phyloP scores from a whole-genome alignment of 495 filamentous ascomycete species.

The Annulohypoxylon moriforme region DNA sequence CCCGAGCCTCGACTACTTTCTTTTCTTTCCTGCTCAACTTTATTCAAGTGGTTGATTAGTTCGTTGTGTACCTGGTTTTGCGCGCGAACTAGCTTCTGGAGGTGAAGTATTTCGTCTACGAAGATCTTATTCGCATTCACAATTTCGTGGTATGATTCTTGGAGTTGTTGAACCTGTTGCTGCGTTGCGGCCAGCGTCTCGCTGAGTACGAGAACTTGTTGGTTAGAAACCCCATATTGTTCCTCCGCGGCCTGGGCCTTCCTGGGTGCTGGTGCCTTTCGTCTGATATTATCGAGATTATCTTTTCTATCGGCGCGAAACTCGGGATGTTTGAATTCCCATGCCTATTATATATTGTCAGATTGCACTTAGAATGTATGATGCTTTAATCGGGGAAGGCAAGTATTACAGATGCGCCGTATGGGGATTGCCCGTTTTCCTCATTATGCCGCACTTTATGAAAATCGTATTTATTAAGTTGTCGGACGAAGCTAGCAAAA shows the following conservation, averaged over 20 bases:
- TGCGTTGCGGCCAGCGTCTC: constrained; percentile 89
- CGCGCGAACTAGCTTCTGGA: constrained; percentile 90
- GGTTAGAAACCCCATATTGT: constrained; percentile 72
- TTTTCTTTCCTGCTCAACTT: constrained; percentile 57
- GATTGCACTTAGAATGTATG: constrained; percentile 22
- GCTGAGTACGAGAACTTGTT: constrained; percentile 91
- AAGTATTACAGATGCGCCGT: constrained; percentile 84
- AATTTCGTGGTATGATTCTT: constrained; percentile 86
- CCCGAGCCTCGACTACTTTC: constrained; percentile 55
- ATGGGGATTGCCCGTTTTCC: constrained; percentile 89
- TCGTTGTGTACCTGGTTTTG: constrained; percentile 66
- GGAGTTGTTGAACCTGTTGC: constrained; percentile 87
- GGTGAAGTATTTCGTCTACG: constrained; percentile 83
- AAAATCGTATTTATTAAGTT: constrained; percentile 99
- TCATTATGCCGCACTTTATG: constrained; percentile 99
- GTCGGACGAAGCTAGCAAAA: constrained; percentile 97
- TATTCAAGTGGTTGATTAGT: constrained; percentile 62
- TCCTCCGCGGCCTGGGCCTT: constrained; percentile 79
- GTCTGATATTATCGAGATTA: constrained; percentile 93
- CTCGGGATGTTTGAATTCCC: constrained; percentile 98
- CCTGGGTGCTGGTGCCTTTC: constrained; percentile 92
- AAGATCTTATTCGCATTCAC: constrained; percentile 87
- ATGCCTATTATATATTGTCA: constrained; percentile 69
- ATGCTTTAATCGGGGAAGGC: neutral
- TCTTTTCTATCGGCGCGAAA: constrained; percentile 97